Percentiles rank a stretch among this genome's conserved stretches.
phyloP scores from a whole-genome alignment of 768 basidiomycete genomes.

The Kwoniella europaea region DNA sequence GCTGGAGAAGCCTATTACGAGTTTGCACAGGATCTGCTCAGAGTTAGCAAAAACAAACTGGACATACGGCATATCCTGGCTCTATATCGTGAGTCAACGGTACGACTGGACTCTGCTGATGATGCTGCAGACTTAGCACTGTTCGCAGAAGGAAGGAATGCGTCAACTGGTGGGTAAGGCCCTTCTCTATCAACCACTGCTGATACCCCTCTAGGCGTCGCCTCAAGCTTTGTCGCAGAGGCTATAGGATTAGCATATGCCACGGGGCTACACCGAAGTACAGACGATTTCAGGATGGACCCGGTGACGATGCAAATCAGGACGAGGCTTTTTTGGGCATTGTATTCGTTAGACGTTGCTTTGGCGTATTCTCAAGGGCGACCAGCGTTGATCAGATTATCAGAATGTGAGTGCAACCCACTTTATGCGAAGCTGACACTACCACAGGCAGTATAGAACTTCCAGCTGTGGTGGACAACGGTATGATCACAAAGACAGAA shows the following conservation, averaged over 20 bases:
- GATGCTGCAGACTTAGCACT: conserved; percentile 7
- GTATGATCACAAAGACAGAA: conserved; percentile 18
- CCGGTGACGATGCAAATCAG: conserved; percentile 17
- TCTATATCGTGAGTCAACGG: conserved; percentile 8
- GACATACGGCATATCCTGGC: conserved; percentile 22
- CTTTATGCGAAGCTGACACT: neutral
- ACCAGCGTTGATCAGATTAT: conserved; percentile 16
- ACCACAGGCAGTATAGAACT: conserved; percentile 14
- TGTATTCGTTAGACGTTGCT: conserved; percentile 15
- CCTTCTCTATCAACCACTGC: neutral
- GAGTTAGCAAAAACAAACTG: conserved; percentile 20
- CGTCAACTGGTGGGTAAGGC: conserved; percentile 1
- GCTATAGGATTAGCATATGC: conserved; percentile 19
- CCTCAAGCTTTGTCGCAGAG: conserved; percentile 20
- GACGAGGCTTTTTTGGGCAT: conserved; percentile 14
- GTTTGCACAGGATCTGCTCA: conserved; percentile 19
- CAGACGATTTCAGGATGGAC: conserved; percentile 19
- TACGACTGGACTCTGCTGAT: neutral
- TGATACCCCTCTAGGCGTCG: neutral
- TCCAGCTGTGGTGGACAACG: conserved; percentile 17
- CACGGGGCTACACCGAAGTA: conserved; percentile 16
- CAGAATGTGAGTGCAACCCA: conserved; percentile 7
- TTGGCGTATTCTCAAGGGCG: conserved; percentile 20
- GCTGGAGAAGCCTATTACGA: conserved; percentile 19
- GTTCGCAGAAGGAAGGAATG: conserved; percentile 15